These are phyloP conservation scores for Crotalaria pallida DNA, from an alignment of 306 rosid genomes.

Conservation along the genomic window DNA sequence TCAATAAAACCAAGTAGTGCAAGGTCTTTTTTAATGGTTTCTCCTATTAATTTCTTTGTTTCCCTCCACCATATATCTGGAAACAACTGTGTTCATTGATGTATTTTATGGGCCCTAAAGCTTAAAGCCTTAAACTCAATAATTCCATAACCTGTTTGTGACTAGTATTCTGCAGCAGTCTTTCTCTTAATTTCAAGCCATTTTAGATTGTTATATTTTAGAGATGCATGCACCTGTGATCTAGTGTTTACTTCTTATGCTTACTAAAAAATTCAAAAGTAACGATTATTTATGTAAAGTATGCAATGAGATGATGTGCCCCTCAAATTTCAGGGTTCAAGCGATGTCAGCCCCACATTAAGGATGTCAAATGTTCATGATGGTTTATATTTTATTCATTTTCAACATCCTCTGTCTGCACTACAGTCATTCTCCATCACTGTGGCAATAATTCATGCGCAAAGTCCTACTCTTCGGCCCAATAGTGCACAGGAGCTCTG, in stretches of 20 bases:
- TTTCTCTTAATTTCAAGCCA: not conserved
- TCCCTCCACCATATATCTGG: not conserved
- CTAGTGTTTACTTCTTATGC: not conserved
- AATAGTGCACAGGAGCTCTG: conserved; percentile 37
- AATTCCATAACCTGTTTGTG: not conserved
- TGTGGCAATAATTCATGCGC: conserved; percentile 70
- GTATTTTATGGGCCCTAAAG: not conserved
- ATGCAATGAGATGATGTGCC: not conserved
- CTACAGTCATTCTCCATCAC: conserved; percentile 89
- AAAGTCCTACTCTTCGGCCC: conserved; percentile 65
- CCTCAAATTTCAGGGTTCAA: conserved; percentile 43
- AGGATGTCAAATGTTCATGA: conserved; percentile 81
- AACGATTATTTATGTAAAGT: not conserved
- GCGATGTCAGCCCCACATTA: conserved; percentile 43
- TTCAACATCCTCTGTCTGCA: conserved; percentile 51
- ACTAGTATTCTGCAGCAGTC: not conserved
- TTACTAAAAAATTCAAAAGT: not conserved
- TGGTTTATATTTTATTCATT: conserved; percentile 72
- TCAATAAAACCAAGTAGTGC: not conserved
- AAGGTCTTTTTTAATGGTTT: not conserved
- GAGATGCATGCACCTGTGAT: not conserved
- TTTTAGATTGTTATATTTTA: not conserved
- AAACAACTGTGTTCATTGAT: not conserved
- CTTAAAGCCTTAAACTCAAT: conserved; percentile 13
- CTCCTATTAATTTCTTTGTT: not conserved